Evolutionary conservation across 495 filamentous ascomycete species (phyloP).

Genomic region (Cetradonia linearis): DNA sequence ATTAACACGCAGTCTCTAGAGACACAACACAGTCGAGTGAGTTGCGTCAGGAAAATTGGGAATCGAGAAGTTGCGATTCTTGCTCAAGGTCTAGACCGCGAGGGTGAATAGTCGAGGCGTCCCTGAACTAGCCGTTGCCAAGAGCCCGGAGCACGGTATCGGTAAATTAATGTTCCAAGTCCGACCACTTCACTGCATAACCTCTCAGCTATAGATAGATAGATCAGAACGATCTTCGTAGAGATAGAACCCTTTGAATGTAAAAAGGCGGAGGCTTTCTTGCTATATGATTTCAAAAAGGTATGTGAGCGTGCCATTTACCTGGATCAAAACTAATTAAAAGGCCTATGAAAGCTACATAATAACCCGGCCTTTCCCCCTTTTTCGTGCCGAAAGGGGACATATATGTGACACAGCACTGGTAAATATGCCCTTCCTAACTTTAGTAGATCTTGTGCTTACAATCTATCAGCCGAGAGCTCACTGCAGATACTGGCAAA

Average conservation of each 20-base stretch:
- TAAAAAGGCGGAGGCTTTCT: background rate
- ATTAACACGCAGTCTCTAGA: background rate
- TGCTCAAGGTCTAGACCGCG: background rate
- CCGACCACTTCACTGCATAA: background rate
- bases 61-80: background rate
- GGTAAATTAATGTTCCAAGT: background rate
- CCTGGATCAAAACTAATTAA: background rate
- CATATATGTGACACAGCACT: constrained; percentile 15
- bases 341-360: background rate
- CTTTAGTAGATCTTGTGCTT: background rate
- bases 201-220: background rate
- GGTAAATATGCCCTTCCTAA: background rate
- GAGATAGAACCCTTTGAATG: background rate
- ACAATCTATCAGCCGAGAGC: constrained; percentile 5
- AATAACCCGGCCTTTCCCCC: background rate
- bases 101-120: background rate
- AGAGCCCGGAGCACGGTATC: background rate
- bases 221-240: background rate
- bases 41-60: background rate
- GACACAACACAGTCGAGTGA: background rate
- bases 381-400: constrained; percentile 16
- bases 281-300: constrained; percentile 6
- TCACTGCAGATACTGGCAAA: background rate
- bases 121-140: constrained; percentile 3
- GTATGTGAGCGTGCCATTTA: background rate